These are phyloP conservation scores for Coix lacrymajobi DNA, from an alignment of 176 grass and related monocot genomes.

Conservation along the genomic window DNA sequence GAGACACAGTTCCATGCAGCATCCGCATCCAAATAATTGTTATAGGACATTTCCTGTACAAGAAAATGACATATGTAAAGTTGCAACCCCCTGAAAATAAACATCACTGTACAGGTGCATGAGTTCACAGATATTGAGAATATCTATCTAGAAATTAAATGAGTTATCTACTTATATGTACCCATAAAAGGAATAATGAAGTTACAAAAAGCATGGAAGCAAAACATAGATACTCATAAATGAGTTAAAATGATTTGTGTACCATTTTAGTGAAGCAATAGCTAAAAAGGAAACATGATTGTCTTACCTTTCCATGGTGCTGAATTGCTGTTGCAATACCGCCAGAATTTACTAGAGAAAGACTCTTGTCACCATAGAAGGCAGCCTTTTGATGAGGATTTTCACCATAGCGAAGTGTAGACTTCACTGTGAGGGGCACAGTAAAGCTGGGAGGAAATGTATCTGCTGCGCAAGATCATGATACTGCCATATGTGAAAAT, in stretches of 20 bases:
- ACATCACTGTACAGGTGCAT: neutral
- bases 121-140: neutral
- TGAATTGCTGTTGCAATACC: conserved; percentile 89
- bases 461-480: conserved; percentile 42
- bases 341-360: conserved; percentile 69
- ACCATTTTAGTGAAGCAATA: neutral
- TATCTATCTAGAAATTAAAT: neutral
- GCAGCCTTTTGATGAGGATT: conserved; percentile 97
- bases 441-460: conserved; percentile 72
- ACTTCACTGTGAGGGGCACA: conserved; percentile 62
- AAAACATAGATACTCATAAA: neutral
- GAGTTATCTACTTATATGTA: neutral
- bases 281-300: neutral
- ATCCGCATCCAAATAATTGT: conserved; percentile 97
- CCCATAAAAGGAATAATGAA: neutral
- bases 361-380: conserved; percentile 79
- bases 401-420: conserved; percentile 79
- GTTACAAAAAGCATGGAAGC: neutral
- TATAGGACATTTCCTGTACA: conserved; percentile 92
- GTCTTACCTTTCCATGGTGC: conserved; percentile 73
- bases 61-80: neutral
- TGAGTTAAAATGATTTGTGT: neutral
- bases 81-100: conserved; percentile 1
- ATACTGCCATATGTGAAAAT: neutral
- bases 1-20: conserved; percentile 97